These are phyloP conservation scores for Aspergillus piperis DNA, from an alignment of 2,329 filamentous ascomycete species.

Conservation along the genomic window DNA sequence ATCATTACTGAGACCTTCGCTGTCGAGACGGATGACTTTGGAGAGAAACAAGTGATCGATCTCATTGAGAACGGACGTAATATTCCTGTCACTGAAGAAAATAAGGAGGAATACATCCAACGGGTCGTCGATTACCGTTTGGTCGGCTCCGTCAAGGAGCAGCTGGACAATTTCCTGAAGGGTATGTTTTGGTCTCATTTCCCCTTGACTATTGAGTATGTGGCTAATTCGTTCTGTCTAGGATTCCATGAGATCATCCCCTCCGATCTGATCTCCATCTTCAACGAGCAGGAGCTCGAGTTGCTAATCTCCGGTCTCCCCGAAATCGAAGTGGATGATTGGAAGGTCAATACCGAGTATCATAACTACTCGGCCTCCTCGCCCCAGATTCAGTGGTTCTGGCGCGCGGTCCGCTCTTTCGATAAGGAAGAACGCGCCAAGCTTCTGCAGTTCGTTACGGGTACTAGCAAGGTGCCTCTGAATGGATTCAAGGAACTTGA, in stretches of 20 bases:
- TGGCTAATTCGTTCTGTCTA: slow-evolving; percentile 38
- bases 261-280: slow-evolving; percentile 89
- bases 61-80: slow-evolving; percentile 85
- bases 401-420: slow-evolving; percentile 93
- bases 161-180: slow-evolving; percentile 89
- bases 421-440: slow-evolving; percentile 99
- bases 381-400: slow-evolving; percentile 99
- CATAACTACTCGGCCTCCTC: slow-evolving; percentile 96
- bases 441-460: slow-evolving; percentile 94
- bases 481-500: slow-evolving; percentile 99
- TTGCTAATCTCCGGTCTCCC: slow-evolving; percentile 94
- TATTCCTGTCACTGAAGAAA: slow-evolving; percentile 92
- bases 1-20: slow-evolving; percentile 97
- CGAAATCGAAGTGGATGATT: slow-evolving; percentile 97
- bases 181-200: slow-evolving; percentile 51
- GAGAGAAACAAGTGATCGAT: slow-evolving; percentile 83
- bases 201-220: slow-evolving; percentile 13
- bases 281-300: slow-evolving; percentile 97
- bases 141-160: slow-evolving; percentile 86
- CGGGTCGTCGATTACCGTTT: slow-evolving; percentile 92
- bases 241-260: slow-evolving; percentile 99
- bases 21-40: slow-evolving; percentile 90
- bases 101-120: slow-evolving; percentile 97
- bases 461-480: slow-evolving; percentile 95
- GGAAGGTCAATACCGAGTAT: slow-evolving; percentile 98